phyloP scores from a whole-genome alignment of 805 yeast species.

The Metschnikowia orientalis region DNA sequence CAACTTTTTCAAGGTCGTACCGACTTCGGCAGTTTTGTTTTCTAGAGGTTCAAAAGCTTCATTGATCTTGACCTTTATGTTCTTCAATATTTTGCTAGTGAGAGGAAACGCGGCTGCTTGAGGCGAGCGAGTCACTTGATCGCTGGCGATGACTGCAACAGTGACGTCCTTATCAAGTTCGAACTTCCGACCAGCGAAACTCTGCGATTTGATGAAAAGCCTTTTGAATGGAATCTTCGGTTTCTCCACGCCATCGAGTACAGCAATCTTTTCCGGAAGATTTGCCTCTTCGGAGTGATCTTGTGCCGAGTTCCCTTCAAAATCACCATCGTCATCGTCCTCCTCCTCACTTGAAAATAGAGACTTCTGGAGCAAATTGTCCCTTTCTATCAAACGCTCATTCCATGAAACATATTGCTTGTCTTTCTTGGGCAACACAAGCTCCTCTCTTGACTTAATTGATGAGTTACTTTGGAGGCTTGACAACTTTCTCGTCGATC shows the following conservation, averaged over 20 bases:
- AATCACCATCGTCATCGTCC: neutral
- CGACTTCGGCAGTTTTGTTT: constrained; percentile 4
- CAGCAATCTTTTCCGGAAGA: neutral
- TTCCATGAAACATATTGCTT: constrained; percentile 36
- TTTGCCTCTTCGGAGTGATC: neutral
- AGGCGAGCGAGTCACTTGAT: constrained; percentile 3
- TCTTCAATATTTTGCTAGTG: constrained; percentile 9
- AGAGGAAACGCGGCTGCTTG: constrained; percentile 11
- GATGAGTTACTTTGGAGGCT: constrained; percentile 33
- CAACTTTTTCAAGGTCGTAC: constrained; percentile 1
- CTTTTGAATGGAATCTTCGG: constrained; percentile 24
- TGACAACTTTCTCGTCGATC: constrained; percentile 53
- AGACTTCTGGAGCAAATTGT: constrained; percentile 13
- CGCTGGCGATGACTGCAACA: constrained; percentile 2
- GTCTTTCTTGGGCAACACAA: constrained; percentile 28
- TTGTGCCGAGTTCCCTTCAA: neutral
- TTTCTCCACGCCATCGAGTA: neutral
- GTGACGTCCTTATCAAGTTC: constrained; percentile 5
- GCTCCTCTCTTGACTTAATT: constrained; percentile 36
- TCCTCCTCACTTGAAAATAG: constrained; percentile 1
- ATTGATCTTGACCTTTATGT: constrained; percentile 14
- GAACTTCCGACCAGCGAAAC: constrained; percentile 6
- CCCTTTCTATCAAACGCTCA: constrained; percentile 29
- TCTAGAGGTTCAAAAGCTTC: constrained; percentile 24
- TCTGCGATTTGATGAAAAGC: constrained; percentile 14